Evolutionary conservation across 805 yeast genomes (phyloP), one percentile per base, ranked within the genome.

Genomic region (Nakazawaea holstii): DNA sequence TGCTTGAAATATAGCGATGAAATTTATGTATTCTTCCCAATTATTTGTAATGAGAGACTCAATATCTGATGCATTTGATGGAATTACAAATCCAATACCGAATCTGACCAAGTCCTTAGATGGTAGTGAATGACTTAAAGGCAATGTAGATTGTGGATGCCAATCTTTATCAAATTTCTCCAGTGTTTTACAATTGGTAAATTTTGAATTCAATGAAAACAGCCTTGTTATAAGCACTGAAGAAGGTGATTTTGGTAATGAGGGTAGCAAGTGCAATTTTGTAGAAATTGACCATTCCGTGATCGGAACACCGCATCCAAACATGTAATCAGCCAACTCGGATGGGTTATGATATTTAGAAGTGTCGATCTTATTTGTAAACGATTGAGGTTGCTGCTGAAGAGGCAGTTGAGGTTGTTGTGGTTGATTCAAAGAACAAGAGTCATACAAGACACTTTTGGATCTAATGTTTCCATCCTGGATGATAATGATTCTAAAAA

Each of bases 221-320:
- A 76, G 56, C 45, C 74, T 58, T 0, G 83, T 72, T 33, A 78
- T 58, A 17, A 78, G 56, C 6, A 77, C 63, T 3, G 77, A 68
- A 32, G 60, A 58, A 2, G 69, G 62, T 56, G 61, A 61, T 27
- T 65, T 62, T 24, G 68, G 62, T 15, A 75, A 53, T 1, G 69
- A 58, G 1, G 80, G 80, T 14, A 78, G 58, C 39, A 64, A 52
- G 57, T 78, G 82, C 2, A 77, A 55, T 51, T 78, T 78, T 4
- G 78, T 73, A 10, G 70, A 59, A 20, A 68, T 59, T 15, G 65
- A 64, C 14, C 66, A 59, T 47, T 77, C 80, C 49, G 67, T 74
- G 7, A 74, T 62, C 8, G 79, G 77, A 30, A 78, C 61, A 0
- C 83, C 82, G 44, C 76, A 72, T 10, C 84, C 84, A 59, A 77